These are phyloP conservation scores for Coemansia sp. DNA, from an alignment of 192 early-diverging fungal genomes.

Conservation along the genomic window DNA sequence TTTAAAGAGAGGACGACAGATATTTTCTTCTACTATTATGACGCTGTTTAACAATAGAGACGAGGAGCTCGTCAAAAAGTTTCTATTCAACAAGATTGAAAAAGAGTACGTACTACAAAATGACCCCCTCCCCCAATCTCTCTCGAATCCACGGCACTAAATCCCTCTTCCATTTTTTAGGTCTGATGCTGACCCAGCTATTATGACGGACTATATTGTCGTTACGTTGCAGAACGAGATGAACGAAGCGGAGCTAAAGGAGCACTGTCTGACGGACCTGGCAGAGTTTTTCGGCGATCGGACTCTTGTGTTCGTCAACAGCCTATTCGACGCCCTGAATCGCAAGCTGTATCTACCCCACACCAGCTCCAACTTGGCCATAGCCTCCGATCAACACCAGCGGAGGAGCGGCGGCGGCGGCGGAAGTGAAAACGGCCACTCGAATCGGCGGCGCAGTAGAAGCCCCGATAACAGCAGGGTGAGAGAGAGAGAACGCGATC, in stretches of 20 bases:
- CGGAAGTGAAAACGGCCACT: slow-evolving; percentile 5
- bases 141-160: not conserved
- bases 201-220: slow-evolving; percentile 49
- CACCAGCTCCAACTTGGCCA: not conserved
- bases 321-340: slow-evolving; percentile 29
- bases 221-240: slow-evolving; percentile 49
- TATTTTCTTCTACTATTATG: slow-evolving; percentile 8
- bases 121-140: no score
- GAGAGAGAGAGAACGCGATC: slow-evolving; percentile 11
- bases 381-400: not conserved
- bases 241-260: slow-evolving; percentile 26
- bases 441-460: slow-evolving; percentile 25
- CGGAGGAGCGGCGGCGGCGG: not conserved
- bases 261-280: slow-evolving; percentile 38
- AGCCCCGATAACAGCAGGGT: slow-evolving; percentile 12
- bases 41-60: slow-evolving; percentile 41
- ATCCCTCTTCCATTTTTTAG: slow-evolving; percentile 13
- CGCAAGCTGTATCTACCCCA: slow-evolving; percentile 23
- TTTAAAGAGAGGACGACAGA: no score
- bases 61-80: slow-evolving; percentile 30
- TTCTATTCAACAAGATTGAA: slow-evolving; percentile 47
- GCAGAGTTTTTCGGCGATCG: slow-evolving; percentile 45
- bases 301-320: slow-evolving; percentile 28
- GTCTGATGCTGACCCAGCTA: slow-evolving; percentile 39
- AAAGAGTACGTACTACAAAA: slow-evolving; percentile 18